phyloP scores from a whole-genome alignment of 2,329 filamentous ascomycete genomes.

The Penicillium sp. region DNA sequence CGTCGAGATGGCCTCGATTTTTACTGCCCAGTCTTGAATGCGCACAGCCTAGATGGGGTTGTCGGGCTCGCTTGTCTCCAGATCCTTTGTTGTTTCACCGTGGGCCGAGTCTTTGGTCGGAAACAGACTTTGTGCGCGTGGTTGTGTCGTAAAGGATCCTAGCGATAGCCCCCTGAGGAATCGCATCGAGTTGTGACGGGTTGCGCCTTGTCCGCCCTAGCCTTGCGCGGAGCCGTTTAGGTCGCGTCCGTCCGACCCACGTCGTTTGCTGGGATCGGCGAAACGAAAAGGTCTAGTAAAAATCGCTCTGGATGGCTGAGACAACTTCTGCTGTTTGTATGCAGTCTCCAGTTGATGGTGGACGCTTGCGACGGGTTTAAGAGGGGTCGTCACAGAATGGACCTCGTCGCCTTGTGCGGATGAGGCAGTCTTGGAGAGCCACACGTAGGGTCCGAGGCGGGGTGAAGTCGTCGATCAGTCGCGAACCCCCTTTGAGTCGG shows the following conservation, averaged over 20 bases:
- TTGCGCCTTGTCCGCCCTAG: conserved; percentile 1
- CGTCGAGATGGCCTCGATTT: neutral
- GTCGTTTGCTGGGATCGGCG: neutral
- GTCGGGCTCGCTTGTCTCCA: neutral
- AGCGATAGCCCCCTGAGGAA: neutral
- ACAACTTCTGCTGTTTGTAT: neutral
- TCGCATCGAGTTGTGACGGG: neutral
- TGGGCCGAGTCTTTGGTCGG: neutral
- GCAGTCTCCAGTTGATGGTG: neutral
- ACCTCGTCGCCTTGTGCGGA: neutral
- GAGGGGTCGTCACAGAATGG: conserved; percentile 1
- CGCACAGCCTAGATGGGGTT: neutral
- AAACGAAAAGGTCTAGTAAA: no score
- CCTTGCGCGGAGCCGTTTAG: neutral
- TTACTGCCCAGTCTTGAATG: neutral
- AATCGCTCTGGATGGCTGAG: neutral
- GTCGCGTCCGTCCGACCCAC: neutral
- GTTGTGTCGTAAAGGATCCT: neutral
- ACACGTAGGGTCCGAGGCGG: neutral
- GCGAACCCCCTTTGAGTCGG: neutral
- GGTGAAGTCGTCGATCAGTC: neutral
- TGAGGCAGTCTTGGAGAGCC: neutral
- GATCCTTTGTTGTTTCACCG: neutral
- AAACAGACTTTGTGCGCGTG: neutral
- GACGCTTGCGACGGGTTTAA: conserved; percentile 1